Base-by-base conservation (phyloP, 1,284 basidiomycete genomes). In the Cutaneotrichosporon sp. region DNA sequence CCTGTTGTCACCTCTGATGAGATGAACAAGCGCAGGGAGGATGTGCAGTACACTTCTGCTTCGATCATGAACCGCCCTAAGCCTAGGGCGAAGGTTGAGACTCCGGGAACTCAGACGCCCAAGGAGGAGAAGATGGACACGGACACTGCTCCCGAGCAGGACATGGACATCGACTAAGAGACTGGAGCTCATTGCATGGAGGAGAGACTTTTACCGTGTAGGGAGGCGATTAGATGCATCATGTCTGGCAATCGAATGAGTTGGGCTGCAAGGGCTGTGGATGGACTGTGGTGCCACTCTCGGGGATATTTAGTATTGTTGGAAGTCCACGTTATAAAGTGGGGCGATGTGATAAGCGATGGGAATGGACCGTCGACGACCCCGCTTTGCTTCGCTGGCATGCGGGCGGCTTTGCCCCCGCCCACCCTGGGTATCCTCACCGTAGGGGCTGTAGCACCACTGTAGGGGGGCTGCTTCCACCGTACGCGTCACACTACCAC, bases 41-140 rank as follows among this genome's bases (percentile, higher is more conserved):
- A 94, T 75, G 77, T 91, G 55, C 83, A 88, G 63, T 92, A 87
- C 78, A 87, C 86, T 61, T 84, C 85, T 41, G 82, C 84, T 27
- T 87, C 87, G 27, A 90, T 91, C 74, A 78, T 92, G 71, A 87
- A 85, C 63, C 85, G 80, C 79, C 87, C 87, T 51, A 93, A 91
- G 82, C 90, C 90, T 54, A 90, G 85, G 80, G 81, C 73, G 31
- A 74, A 75, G 67, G 61, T 59, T 20, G 53, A 54, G 31, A 84
- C 85, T 14, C 65, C 69, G n/a, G 59, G 73, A 79, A 79, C 77
- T 62, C 47, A 52, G 47, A 83, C 83, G 12, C 72, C 75, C 32
- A 75, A 75, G 70, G 77, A 71, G 74, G 77, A 82, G 51, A 84
- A 88, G 79, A 89, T 89, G 87, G 63, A 75, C 64, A 59, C 54